Base-by-base conservation (phyloP, 257 asterid species). In the Scutellaria minor region DNA sequence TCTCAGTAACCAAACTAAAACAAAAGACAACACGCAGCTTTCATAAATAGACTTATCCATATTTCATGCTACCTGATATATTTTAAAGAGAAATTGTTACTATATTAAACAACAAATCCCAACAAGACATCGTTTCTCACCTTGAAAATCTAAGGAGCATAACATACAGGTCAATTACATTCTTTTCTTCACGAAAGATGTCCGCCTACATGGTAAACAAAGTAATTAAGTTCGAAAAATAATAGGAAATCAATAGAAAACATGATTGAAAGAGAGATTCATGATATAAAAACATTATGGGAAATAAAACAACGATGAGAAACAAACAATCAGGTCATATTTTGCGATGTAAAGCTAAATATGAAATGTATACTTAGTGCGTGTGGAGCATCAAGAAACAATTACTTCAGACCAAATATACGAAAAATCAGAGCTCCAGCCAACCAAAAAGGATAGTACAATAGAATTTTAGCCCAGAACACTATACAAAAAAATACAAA, bases 101-200 rank as follows among this genome's bases (percentile, higher is more conserved):
- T 59, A 71, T 52, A 75, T 37, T 59, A 69, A 64, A 22, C 8
- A 45, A 81, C 35, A 66, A 39, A 58, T 50, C 50, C 40, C 35
- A 41, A 65, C 50, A 15, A 10, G 37, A 8, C 63, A 65, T 76
- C 70, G 67, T 55, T 64, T 71, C 95, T 89, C 86, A 94, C 98
- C 98, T 89, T 78, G 98, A 88, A 80, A 83, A 94, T 67, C 98
- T 78, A 50, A 94, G 96, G 37, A 94, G 97, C 98, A 91, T 91
- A 56, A 94, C 90, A 75, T 91, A 94, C 76, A 91, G 86, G 85
- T 94, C 98, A 78, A 94, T 73, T 65, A 83, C 50, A 63, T 94
- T 89, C 47, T 82, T 78, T 87, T 94, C 98, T 72, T 68, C 85
- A 60, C 97, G 96, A 77, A 89, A 94, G 70, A 94, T 94, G 85